A percentile compares a stretch with the other conserved stretches of the same genome.
phyloP scores from a whole-genome alignment of 148 eudicot genomes.

The Fagopyrum esculentum region DNA sequence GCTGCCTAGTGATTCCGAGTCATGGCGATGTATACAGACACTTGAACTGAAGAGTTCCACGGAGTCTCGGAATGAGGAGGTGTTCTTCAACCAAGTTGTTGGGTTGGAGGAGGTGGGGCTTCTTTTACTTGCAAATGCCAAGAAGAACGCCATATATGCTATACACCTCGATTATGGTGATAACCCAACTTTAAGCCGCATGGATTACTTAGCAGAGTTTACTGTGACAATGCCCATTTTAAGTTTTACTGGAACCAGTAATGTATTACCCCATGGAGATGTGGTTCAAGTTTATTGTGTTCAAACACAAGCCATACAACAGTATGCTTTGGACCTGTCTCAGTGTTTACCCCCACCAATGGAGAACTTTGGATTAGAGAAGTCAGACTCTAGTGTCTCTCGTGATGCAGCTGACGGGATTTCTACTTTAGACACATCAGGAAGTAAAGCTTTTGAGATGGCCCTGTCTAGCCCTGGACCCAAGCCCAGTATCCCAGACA shows the following conservation, averaged over 20 bases:
- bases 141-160: conserved; percentile 91
- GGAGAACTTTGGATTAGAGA: conserved; percentile 50
- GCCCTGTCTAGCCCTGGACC: conserved; percentile 40
- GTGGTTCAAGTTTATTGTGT: conserved; percentile 94
- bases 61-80: conserved; percentile 55
- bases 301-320: conserved; percentile 98
- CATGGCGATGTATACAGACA: conserved; percentile 87
- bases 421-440: conserved; percentile 38
- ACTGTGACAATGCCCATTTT: conserved; percentile 97
- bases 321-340: conserved; percentile 84
- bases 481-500: conserved; percentile 32
- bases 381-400: conserved; percentile 50
- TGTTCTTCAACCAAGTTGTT: conserved; percentile 87
- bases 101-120: conserved; percentile 79
- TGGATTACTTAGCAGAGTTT: conserved; percentile 95
- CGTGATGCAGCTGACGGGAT: conserved; percentile 41
- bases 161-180: conserved; percentile 86
- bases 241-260: conserved; percentile 92
- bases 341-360: conserved; percentile 74
- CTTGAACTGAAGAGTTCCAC: conserved; percentile 71
- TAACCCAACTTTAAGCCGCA: conserved; percentile 56
- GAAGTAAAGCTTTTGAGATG: conserved; percentile 42
- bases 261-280: conserved; percentile 62
- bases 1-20: conserved; percentile 92
- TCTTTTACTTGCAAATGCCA: conserved; percentile 88